Percentiles rank a stretch among this genome's conserved stretches.
These are phyloP conservation scores for Pulveroboletus frians DNA, from an alignment of 768 basidiomycete species.

Conservation along the genomic window DNA sequence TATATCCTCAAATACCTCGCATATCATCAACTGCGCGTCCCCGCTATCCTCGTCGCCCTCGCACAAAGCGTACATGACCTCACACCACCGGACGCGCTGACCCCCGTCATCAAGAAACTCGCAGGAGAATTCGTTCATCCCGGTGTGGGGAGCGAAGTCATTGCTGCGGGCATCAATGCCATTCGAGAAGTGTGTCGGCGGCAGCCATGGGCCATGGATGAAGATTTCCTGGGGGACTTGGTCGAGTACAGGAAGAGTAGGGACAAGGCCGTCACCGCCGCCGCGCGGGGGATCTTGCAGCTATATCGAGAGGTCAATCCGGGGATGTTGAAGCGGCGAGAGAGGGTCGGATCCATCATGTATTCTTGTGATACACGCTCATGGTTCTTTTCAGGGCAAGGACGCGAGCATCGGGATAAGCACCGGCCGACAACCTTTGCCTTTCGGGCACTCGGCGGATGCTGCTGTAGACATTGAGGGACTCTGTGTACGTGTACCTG, in stretches of 20 bases:
- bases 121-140: slow-evolving; percentile 97
- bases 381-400: slow-evolving; percentile 63
- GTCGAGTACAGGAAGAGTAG: slow-evolving; percentile 93
- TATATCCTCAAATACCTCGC: slow-evolving; percentile 93
- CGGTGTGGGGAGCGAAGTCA: slow-evolving; percentile 91
- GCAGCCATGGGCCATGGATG: slow-evolving; percentile 97
- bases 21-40: slow-evolving; percentile 87
- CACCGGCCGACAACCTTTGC: slow-evolving; percentile 60
- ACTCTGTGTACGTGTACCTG: slow-evolving; percentile 56
- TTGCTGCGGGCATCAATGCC: slow-evolving; percentile 93
- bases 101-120: slow-evolving; percentile 85
- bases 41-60: slow-evolving; percentile 87
- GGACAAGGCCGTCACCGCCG: slow-evolving; percentile 90
- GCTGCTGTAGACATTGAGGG: slow-evolving; percentile 87
- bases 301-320: slow-evolving; percentile 97
- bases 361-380: neutral
- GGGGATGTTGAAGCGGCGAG: slow-evolving; percentile 80
- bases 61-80: slow-evolving; percentile 94
- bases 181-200: slow-evolving; percentile 91
- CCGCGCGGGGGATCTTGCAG: slow-evolving; percentile 79
- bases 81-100: slow-evolving; percentile 88
- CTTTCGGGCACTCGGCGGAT: slow-evolving; percentile 75
- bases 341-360: slow-evolving; percentile 52
- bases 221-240: slow-evolving; percentile 86
- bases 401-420: slow-evolving; percentile 74